Evolutionary conservation across 225 moss, liverwort and hornwort genomes (phyloP).

Genomic region (Asterella californica): DNA sequence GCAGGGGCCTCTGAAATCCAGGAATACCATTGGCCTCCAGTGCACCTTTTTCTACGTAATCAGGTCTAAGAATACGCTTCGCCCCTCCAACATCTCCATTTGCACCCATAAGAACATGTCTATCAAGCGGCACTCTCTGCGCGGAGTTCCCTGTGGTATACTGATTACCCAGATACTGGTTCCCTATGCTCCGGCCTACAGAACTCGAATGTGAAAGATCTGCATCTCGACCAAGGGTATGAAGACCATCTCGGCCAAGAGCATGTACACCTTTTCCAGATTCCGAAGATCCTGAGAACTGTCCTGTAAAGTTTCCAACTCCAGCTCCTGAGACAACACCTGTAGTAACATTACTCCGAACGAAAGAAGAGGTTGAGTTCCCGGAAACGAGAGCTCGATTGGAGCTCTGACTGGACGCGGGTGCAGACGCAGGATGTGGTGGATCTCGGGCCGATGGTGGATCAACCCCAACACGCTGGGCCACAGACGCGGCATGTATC

Average conservation of each 20-base stretch:
- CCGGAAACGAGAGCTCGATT: constrained; percentile 8
- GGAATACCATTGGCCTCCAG: constrained; percentile 59
- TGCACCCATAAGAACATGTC: constrained; percentile 36
- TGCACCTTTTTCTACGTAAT: constrained; percentile 45
- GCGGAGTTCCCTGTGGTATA: constrained; percentile 41
- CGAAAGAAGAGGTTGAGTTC: constrained; percentile 39
- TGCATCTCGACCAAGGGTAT: constrained; percentile 44
- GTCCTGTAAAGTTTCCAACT: constrained; percentile 37
- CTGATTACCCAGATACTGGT: constrained; percentile 27
- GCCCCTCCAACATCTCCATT: constrained; percentile 66
- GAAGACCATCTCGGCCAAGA: constrained; percentile 32
- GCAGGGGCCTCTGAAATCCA: constrained; percentile 89
- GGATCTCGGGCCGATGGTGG: constrained; percentile 77
- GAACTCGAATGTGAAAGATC: constrained; percentile 34
- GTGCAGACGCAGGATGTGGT: constrained; percentile 62
- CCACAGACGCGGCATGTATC: constrained; percentile 51
- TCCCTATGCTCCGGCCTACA: constrained; percentile 41
- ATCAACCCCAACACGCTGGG: constrained; percentile 58
- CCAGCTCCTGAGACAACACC: constrained; percentile 7
- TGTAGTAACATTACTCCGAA: constrained; percentile 40
- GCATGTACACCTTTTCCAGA: constrained; percentile 39
- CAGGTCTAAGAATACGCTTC: constrained; percentile 64
- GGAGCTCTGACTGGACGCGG: constrained; percentile 46
- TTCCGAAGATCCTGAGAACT: constrained; percentile 36
- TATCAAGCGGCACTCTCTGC: constrained; percentile 55